Conservation (phyloP, 805 yeast genomes). For the Nakazawaea pomicola region DNA sequence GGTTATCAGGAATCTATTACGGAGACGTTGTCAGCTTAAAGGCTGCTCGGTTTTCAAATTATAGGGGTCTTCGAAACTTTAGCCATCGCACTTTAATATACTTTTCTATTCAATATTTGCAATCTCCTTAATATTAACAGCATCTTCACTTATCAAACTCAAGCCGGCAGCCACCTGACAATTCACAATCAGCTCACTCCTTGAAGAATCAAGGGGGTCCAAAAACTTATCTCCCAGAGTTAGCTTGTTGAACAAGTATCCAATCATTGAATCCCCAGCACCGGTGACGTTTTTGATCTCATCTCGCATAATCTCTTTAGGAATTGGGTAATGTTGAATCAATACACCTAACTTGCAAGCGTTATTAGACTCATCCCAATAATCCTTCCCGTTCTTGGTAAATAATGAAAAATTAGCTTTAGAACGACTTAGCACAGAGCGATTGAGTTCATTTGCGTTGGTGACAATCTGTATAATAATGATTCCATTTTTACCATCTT, state of each 20-base stretch:
- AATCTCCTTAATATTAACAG: constrained; percentile 20
- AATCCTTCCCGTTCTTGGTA: constrained; percentile 11
- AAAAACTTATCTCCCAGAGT: constrained; percentile 16
- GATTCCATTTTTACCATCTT: constrained; percentile 65
- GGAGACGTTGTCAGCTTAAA: no score
- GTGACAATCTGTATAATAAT: constrained; percentile 35
- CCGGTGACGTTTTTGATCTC: constrained; percentile 69
- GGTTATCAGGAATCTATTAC: background rate
- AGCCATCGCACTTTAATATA: no score
- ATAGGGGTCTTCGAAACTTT: no score
- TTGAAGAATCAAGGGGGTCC: constrained; percentile 5
- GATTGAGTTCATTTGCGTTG: constrained; percentile 24
- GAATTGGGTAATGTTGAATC: constrained; percentile 55
- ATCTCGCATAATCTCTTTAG: constrained; percentile 28
- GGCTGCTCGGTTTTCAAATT: no score
- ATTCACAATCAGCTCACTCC: constrained; percentile 19
- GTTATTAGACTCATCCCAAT: constrained; percentile 19
- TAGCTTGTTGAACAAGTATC: constrained; percentile 48
- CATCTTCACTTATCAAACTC: constrained; percentile 18
- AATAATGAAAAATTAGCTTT: constrained; percentile 17
- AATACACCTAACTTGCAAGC: constrained; percentile 41
- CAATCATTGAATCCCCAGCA: constrained; percentile 81
- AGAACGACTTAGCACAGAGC: constrained; percentile 5
- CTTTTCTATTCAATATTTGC: constrained; percentile 6
- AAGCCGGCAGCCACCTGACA: constrained; percentile 23